Percentiles rank a stretch among this genome's conserved stretches.
Evolutionary conservation across 2,329 filamentous ascomycete genomes (phyloP).

Genomic region (Arthroderma sp.): DNA sequence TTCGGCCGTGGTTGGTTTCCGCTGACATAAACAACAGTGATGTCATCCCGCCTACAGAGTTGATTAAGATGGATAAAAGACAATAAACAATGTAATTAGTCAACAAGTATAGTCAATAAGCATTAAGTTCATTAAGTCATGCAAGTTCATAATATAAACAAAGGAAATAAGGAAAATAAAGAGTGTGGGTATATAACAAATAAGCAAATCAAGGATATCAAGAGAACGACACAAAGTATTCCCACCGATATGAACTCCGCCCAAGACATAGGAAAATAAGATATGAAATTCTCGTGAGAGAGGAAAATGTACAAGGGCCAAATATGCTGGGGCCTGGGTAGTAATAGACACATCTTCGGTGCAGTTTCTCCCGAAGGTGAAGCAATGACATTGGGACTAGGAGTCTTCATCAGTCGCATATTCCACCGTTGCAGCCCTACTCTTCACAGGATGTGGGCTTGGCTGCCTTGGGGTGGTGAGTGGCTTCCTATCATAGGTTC

Average conservation of each 20-base stretch:
- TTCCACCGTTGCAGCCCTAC: too few relatives aligned
- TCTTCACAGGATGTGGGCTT: too few relatives aligned
- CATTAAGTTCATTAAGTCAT: not conserved
- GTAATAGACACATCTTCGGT: too few relatives aligned
- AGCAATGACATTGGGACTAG: too few relatives aligned
- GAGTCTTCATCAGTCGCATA: too few relatives aligned
- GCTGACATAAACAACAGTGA: not conserved
- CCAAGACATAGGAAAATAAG: not conserved
- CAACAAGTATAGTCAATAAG: not conserved
- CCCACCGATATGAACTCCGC: too few relatives aligned
- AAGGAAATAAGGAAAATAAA: not conserved
- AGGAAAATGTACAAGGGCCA: not conserved
- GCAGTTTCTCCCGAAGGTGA: too few relatives aligned
- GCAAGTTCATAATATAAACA: constrained; percentile 1
- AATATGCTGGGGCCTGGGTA: too few relatives aligned
- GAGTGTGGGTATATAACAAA: constrained; percentile 1
- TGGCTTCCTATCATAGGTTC: too few relatives aligned
- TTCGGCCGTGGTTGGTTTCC: not conserved
- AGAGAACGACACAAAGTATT: not conserved
- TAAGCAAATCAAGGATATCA: not conserved
- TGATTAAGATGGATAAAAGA: not conserved
- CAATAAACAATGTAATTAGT: not conserved
- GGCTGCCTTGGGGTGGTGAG: too few relatives aligned
- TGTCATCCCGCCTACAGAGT: not conserved
- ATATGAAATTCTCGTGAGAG: not conserved